Percentiles rank a stretch among this genome's conserved stretches.
phyloP scores from a whole-genome alignment of 228 moss, liverwort and hornwort genomes.

The Sphagnum magellanicum region DNA sequence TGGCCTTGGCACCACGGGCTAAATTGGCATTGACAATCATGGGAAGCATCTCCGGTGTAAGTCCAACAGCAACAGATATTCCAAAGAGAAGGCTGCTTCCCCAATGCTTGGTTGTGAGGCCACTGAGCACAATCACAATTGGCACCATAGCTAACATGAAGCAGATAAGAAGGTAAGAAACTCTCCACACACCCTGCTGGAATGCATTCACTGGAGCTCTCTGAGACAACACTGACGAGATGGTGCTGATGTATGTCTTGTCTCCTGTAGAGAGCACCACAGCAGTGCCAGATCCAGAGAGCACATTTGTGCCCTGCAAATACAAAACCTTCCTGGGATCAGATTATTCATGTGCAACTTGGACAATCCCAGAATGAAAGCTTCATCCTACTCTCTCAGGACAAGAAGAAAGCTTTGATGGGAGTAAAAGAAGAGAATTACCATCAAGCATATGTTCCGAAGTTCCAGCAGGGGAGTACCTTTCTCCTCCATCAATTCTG shows the following conservation, averaged over 20 bases:
- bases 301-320: constrained; percentile 19
- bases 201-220: constrained; percentile 22
- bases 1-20: constrained; percentile 22
- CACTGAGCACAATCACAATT: constrained; percentile 22
- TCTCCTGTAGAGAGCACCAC: constrained; percentile 21
- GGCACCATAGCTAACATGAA: constrained; percentile 31
- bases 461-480: constrained; percentile 8
- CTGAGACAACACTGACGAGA: constrained; percentile 13
- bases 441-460: constrained; percentile 14
- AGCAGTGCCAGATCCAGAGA: constrained; percentile 25
- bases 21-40: constrained; percentile 27
- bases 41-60: constrained; percentile 28
- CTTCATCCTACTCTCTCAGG: too few relatives aligned
- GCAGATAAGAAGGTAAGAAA: constrained; percentile 23
- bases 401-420: too few relatives aligned
- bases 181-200: constrained; percentile 24
- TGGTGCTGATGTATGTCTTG: constrained; percentile 20
- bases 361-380: too few relatives aligned
- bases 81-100: constrained; percentile 20
- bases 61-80: constrained; percentile 27
- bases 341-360: too few relatives aligned
- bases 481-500: constrained; percentile 9
- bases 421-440: background rate
- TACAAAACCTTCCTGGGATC: background rate
- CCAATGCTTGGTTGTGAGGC: constrained; percentile 19